Evolutionary conservation across 495 filamentous ascomycete genomes (phyloP), one percentile per base, ranked within the genome.

Genomic region (Jackrogersella minutella): DNA sequence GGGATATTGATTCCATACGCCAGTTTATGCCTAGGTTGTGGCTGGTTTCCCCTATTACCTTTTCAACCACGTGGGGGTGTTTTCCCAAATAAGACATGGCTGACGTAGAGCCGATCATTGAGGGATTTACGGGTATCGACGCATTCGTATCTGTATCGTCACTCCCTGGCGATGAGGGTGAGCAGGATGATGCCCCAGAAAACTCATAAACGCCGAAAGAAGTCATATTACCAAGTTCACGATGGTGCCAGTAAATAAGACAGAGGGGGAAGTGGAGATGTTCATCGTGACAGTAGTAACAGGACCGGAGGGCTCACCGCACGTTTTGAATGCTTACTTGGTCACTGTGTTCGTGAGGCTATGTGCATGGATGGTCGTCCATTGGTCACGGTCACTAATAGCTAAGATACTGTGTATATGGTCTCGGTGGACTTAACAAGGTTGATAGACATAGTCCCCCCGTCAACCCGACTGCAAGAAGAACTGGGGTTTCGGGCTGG

Each of bases 41-140:
- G 44, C 24, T 49, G 14, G 44, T 8, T 31, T 49, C 44, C 13
- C 44, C 44, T 49, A n/a, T n/a, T n/a, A 49, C 44, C 44, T 49
- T 28, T 31, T 17, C 24, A 6, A 49, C 11, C 14, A 49, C 44
- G 44, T 49, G 44, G 44, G 44, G 44, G 44, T 49, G 5, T 31
- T 31, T 49, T 14, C 44, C 44, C 26, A 31, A 49, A 49, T 31
- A 14, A 49, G 44, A 31, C 44, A 49, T 49, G 44, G 44, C 44
- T 49, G 44, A 49, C 24, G 44, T 30, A 49, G 44, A 49, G 26
- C 44, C 44, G 44, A 19, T 28, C 44, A 49, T 17, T 49, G 44
- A 49, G 44, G 44, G 44, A 49, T 49, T 49, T 49, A 31, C 44
- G 26, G 26, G 16, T 6, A 26, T 24, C 7, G 44, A 30, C 44